These are phyloP conservation scores for Fusarium chuoi DNA, from an alignment of 2,329 filamentous ascomycete genomes.

Conservation along the genomic window DNA sequence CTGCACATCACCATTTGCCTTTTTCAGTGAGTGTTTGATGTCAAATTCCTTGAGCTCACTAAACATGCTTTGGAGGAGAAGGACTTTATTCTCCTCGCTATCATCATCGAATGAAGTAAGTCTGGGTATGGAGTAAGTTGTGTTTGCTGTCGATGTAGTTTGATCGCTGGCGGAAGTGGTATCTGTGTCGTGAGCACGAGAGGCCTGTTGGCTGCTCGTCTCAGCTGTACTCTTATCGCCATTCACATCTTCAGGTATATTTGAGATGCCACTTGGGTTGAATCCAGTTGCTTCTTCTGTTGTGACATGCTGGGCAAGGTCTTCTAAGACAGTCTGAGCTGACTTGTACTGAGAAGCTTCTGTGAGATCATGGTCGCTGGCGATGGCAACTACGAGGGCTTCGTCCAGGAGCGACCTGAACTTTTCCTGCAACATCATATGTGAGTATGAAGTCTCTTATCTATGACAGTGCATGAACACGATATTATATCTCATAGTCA, in stretches of 20 bases:
- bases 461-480: neutral
- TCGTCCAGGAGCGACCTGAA: conserved; percentile 82
- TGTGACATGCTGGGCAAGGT: conserved; percentile 70
- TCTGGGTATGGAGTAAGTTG: conserved; percentile 37
- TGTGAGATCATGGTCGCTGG: conserved; percentile 75
- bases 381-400: conserved; percentile 79
- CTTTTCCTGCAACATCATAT: conserved; percentile 62
- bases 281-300: conserved; percentile 80
- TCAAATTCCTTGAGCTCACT: conserved; percentile 73
- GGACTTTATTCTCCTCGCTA: conserved; percentile 70
- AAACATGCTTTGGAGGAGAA: conserved; percentile 76
- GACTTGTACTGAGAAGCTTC: conserved; percentile 61
- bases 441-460: conserved; percentile 19
- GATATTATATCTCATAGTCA: neutral
- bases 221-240: conserved; percentile 40
- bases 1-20: conserved; percentile 73
- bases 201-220: conserved; percentile 45
- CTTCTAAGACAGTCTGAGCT: conserved; percentile 70
- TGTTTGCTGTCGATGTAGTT: conserved; percentile 38
- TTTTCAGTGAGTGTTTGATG: conserved; percentile 73
- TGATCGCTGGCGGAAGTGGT: conserved; percentile 43
- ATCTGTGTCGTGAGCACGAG: conserved; percentile 45
- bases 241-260: conserved; percentile 45
- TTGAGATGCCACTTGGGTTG: conserved; percentile 78
- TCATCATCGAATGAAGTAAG: conserved; percentile 52